phyloP scores from a whole-genome alignment of 306 rosid genomes.

The Inga laurina region DNA sequence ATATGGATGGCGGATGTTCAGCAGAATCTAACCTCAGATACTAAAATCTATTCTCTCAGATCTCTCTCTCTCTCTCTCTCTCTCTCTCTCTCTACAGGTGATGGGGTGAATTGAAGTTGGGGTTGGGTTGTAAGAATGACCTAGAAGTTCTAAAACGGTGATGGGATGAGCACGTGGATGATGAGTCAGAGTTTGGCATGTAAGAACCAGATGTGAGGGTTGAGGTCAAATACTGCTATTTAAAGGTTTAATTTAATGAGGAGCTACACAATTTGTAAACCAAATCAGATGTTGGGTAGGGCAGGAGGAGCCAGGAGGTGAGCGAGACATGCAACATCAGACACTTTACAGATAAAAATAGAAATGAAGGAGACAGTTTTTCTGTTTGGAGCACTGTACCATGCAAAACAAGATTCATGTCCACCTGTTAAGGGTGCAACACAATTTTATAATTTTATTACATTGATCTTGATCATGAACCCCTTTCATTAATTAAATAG shows the following conservation, averaged over 20 bases:
- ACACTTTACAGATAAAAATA: neutral
- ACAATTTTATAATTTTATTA: neutral
- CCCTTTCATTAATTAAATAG: neutral
- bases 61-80: neutral
- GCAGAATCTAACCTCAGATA: neutral
- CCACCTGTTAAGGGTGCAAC: neutral
- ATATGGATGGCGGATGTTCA: neutral
- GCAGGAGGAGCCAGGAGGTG: neutral
- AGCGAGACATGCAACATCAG: neutral
- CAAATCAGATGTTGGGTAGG: neutral
- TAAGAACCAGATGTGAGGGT: neutral
- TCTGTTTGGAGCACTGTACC: neutral
- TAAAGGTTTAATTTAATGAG: neutral
- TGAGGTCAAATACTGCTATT: neutral
- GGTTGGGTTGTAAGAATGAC: constrained; percentile 33
- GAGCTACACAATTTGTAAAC: neutral
- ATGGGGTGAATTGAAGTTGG: neutral
- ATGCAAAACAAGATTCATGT: neutral
- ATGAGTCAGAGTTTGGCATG: constrained; percentile 36
- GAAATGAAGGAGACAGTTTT: neutral
- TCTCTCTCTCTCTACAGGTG: neutral
- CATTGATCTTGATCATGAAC: neutral
- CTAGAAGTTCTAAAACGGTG: constrained; percentile 51
- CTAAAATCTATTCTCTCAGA: neutral
- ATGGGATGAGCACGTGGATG: constrained; percentile 62